Evolutionary conservation across 2,329 filamentous ascomycete species (phyloP).

Genomic region (Alternaria panax): DNA sequence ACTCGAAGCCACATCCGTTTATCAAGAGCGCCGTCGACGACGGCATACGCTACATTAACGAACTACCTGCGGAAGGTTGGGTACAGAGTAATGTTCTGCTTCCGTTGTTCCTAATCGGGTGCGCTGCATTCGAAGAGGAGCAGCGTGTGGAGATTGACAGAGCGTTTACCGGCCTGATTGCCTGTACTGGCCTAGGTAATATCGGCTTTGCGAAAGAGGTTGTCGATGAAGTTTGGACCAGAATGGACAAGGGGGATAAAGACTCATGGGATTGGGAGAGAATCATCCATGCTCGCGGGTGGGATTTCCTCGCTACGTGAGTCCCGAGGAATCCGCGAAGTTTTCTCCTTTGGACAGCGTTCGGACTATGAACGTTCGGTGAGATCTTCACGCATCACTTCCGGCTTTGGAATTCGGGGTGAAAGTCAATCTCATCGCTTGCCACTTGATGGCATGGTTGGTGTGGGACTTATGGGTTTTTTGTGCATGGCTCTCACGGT

Average conservation of each 20-base stretch:
- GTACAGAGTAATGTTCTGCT: constrained; percentile 67
- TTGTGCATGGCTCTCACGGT: constrained; percentile 10
- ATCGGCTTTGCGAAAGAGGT: constrained; percentile 64
- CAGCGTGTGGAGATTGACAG: constrained; percentile 64
- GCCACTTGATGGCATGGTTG: background rate
- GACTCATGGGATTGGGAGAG: constrained; percentile 67
- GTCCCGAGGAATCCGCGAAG: background rate
- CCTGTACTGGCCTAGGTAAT: constrained; percentile 65
- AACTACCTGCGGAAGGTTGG: constrained; percentile 62
- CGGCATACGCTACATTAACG: constrained; percentile 63
- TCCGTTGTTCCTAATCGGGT: constrained; percentile 68
- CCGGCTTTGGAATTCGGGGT: background rate
- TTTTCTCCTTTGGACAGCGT: background rate
- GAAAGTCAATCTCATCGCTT: background rate
- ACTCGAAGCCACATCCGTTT: constrained; percentile 62
- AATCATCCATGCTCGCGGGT: constrained; percentile 56
- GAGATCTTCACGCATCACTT: background rate
- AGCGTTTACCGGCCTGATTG: constrained; percentile 63
- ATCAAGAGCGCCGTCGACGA: constrained; percentile 66
- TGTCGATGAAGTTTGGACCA: constrained; percentile 62
- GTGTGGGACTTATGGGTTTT: background rate
- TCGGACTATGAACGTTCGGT: background rate
- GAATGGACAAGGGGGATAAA: background rate
- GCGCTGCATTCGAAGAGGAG: constrained; percentile 63
- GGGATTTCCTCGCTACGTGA: constrained; percentile 68